Evolutionary conservation across 805 yeast species (phyloP), one percentile per base, ranked within the genome.

Genomic region (Ogataea haglerorum): DNA sequence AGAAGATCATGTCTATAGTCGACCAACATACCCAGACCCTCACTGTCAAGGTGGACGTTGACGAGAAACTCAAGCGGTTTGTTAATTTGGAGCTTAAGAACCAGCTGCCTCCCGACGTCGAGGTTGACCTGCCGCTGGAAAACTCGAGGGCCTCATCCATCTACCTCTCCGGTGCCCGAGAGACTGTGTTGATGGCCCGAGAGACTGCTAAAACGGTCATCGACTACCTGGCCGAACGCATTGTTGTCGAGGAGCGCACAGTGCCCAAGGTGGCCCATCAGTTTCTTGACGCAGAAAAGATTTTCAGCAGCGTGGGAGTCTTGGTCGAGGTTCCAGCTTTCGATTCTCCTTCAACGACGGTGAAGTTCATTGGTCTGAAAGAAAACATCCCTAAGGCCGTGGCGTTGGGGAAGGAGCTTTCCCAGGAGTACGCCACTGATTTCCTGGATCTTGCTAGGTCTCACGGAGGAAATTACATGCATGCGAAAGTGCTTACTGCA

Each of bases 371-470:
- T 42, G 95, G 93, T 52, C 80, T 79, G 39, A 60, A 60, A 41
- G 56, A 60, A 10, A 71, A 76, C 40, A 73, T 90, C 36, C 54
- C 70, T 10, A 65, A 67, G 13, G 97, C 97, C 14, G 69, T 82
- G 46, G 69, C 69, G 21, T 67, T 64, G 44, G 86, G 91, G 12
- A 75, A 80, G 60, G 59, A 70, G 35, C 69, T 78, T 30, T 76
- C 93, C 24, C 68, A 79, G 34, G 71, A 76, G 40, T 78, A 72
- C 57, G 68, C 72, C 42, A 76, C 82, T 29, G 88, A 81, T 49
- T 65, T 78, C 25, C 71, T 93, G 56, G 95, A 89, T 54, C 81
- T 93, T 61, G 80, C 95, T 9, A 82, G 77, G 63, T 95, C 98
- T 22, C 97, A 93, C 61, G 85, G 88, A 55, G 86, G 85, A 49